phyloP scores from a whole-genome alignment of 2,329 filamentous ascomycete genomes.

The Colletotrichum siamense region DNA sequence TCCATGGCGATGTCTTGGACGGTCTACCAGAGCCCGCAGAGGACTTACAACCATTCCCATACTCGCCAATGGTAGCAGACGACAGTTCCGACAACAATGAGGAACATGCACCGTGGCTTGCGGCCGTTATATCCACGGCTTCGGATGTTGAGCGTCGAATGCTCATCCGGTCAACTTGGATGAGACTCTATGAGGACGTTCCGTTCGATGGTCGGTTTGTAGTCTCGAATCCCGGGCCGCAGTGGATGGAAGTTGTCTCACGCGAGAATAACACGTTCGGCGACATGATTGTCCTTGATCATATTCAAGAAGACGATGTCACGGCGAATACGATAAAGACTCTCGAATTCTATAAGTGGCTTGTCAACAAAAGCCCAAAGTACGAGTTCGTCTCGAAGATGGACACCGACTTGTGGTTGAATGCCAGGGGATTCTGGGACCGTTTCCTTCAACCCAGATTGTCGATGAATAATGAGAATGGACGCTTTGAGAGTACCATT shows the following conservation, averaged over 20 bases:
- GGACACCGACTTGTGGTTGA: conserved; percentile 37
- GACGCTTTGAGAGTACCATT: conserved; percentile 15
- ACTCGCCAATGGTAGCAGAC: conserved; percentile 25
- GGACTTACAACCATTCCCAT: conserved; percentile 27
- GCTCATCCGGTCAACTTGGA: conserved; percentile 37
- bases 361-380: conserved; percentile 23
- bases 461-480: conserved; percentile 13
- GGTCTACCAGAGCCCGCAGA: conserved; percentile 15
- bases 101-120: conserved; percentile 28
- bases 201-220: conserved; percentile 36
- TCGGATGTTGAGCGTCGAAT: conserved; percentile 31
- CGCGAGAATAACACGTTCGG: conserved; percentile 37
- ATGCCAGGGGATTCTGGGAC: conserved; percentile 35
- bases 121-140: conserved; percentile 33
- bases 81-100: neutral
- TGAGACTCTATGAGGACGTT: conserved; percentile 32
- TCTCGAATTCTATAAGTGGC: conserved; percentile 36
- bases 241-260: conserved; percentile 29
- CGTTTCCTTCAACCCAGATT: conserved; percentile 29
- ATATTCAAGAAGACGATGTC: conserved; percentile 33
- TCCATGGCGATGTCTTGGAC: conserved; percentile 17
- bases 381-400: conserved; percentile 38
- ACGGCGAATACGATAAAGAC: conserved; percentile 39
- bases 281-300: conserved; percentile 38
- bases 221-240: conserved; percentile 32